Evolutionary conservation across 1,284 basidiomycete species (phyloP).

Genomic region (Naganishia liquefaciens): DNA sequence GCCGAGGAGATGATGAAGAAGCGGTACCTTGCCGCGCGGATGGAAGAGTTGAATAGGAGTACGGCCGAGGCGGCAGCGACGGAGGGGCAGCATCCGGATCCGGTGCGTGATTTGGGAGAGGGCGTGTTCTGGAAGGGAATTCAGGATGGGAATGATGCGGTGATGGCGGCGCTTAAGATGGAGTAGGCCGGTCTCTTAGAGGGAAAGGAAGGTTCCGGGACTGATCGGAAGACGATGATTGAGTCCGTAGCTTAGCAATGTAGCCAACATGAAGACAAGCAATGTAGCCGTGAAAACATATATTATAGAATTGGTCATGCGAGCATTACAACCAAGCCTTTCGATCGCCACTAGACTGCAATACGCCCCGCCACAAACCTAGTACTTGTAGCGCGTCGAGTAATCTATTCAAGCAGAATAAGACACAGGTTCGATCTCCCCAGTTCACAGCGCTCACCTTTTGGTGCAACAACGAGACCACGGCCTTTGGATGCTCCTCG

Average conservation of each 20-base stretch:
- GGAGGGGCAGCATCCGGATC: conserved; percentile 24
- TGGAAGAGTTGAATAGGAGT: conserved; percentile 16
- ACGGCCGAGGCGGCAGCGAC: conserved; percentile 12
- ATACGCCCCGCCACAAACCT: conserved; percentile 18
- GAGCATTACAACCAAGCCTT: too few relatives aligned
- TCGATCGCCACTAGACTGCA: neutral
- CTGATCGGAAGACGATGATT: neutral
- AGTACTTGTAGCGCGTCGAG: conserved; percentile 55
- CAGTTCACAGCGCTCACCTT: conserved; percentile 61
- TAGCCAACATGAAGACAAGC: neutral
- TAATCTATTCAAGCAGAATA: conserved; percentile 44
- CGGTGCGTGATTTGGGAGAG: conserved; percentile 10
- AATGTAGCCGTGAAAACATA: neutral
- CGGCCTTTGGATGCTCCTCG: conserved; percentile 96
- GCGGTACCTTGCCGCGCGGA: conserved; percentile 57
- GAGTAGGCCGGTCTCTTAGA: conserved; percentile 11
- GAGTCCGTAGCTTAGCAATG: neutral
- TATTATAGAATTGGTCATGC: conserved; percentile 16
- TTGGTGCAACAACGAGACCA: conserved; percentile 95
- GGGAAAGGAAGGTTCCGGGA: neutral
- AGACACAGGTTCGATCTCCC: neutral
- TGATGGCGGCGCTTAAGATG: conserved; percentile 32
- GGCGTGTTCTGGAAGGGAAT: conserved; percentile 33
- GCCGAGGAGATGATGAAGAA: conserved; percentile 66
- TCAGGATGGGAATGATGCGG: conserved; percentile 33